phyloP scores from a whole-genome alignment of 2,329 filamentous ascomycete species.

The Sporothrix dimorphospora region DNA sequence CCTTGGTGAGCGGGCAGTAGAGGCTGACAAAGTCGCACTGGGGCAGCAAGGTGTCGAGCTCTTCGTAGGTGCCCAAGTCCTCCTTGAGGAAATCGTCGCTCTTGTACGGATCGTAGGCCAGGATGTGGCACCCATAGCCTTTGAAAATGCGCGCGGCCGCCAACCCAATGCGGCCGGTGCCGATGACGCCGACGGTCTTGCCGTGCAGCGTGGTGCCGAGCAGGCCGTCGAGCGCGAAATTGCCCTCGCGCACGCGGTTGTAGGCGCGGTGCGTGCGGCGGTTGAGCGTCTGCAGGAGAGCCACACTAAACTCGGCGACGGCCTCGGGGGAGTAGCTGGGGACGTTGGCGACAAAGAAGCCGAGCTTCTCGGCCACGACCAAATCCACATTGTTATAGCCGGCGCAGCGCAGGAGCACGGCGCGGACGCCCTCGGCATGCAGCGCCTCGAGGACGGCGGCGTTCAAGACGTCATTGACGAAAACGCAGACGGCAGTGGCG shows the following conservation, averaged over 20 bases:
- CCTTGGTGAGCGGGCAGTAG: conserved; percentile 66
- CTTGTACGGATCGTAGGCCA: conserved; percentile 64
- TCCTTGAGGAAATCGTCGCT: conserved; percentile 49
- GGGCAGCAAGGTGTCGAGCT: conserved; percentile 58
- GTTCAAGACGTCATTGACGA: conserved; percentile 66
- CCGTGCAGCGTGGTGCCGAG: conserved; percentile 63
- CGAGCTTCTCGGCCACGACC: conserved; percentile 54
- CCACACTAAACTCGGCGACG: conserved; percentile 71
- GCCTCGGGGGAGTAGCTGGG: conserved; percentile 71
- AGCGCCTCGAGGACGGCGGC: conserved; percentile 56
- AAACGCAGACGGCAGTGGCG: conserved; percentile 64
- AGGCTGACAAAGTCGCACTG: conserved; percentile 65
- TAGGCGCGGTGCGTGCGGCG: conserved; percentile 69
- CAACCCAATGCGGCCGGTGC: conserved; percentile 67
- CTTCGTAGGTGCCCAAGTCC: conserved; percentile 56
- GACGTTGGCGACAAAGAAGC: conserved; percentile 66
- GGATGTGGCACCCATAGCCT: conserved; percentile 65
- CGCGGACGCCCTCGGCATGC: conserved; percentile 54
- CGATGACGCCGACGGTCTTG: conserved; percentile 68
- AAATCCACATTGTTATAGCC: conserved; percentile 71
- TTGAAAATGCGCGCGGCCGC: conserved; percentile 63
- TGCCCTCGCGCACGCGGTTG: conserved; percentile 69
- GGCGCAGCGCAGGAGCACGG: conserved; percentile 67
- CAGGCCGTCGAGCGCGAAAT: conserved; percentile 68
- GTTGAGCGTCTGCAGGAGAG: conserved; percentile 68